Conservation (phyloP, 2,329 filamentous ascomycete species). For the Lecanicillium sp. region DNA sequence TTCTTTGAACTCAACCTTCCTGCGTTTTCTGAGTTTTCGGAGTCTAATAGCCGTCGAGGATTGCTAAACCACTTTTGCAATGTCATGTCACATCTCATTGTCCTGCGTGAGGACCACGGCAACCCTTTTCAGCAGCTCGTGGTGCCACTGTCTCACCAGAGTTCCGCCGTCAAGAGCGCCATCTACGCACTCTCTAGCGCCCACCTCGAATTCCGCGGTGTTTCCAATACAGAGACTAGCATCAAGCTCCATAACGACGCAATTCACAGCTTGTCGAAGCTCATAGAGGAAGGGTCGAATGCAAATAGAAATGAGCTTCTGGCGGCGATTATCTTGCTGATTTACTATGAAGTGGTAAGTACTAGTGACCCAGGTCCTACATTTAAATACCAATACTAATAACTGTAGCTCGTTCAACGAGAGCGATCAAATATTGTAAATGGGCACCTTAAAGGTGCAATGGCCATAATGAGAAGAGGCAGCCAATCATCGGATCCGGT, state of each 20-base stretch:
- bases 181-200: conserved; percentile 79
- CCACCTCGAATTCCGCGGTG: conserved; percentile 63
- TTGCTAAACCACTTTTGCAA: conserved; percentile 58
- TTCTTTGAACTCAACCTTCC: conserved; percentile 45
- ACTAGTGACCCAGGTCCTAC: neutral
- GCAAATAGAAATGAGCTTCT: conserved; percentile 50
- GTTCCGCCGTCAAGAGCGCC: conserved; percentile 64
- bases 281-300: conserved; percentile 46
- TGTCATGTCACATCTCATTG: conserved; percentile 56
- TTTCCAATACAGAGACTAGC: conserved; percentile 46
- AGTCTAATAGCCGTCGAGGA: conserved; percentile 43
- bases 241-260: conserved; percentile 53
- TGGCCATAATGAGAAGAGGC: conserved; percentile 50
- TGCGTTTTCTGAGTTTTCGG: conserved; percentile 49
- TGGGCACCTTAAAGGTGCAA: conserved; percentile 52
- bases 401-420: conserved; percentile 48
- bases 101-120: conserved; percentile 53
- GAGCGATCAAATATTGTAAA: conserved; percentile 53
- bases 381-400: conserved; percentile 9
- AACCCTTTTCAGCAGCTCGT: conserved; percentile 58
- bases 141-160: conserved; percentile 48
- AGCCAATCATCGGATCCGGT: conserved; percentile 40
- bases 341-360: conserved; percentile 58
- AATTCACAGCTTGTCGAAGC: conserved; percentile 46
- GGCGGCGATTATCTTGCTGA: conserved; percentile 52